Conservation (phyloP, 2,329 filamentous ascomycete species). For the Pseudocercospora ulei region DNA sequence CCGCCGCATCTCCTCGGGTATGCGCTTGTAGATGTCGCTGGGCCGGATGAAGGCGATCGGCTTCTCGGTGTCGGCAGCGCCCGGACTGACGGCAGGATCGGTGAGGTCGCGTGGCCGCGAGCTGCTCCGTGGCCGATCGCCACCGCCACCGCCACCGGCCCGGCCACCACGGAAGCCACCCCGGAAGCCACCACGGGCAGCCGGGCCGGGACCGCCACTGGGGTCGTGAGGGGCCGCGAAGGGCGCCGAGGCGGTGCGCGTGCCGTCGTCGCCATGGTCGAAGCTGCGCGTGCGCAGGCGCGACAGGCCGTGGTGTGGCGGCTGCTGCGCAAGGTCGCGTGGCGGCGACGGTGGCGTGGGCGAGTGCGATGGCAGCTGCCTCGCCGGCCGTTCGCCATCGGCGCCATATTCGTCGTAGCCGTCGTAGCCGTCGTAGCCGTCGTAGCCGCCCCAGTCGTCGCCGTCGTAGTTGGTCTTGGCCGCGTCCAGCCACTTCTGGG, state of each 20-base stretch:
- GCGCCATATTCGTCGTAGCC: conserved; percentile 40
- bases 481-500: conserved; percentile 89
- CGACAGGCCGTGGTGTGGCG: conserved; percentile 31
- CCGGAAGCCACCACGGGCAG: conserved; percentile 8
- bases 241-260: conserved; percentile 17
- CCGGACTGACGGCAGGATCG: conserved; percentile 11
- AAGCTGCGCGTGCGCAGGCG: conserved; percentile 40
- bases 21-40: conserved; percentile 65
- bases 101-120: conserved; percentile 40
- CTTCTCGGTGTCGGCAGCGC: conserved; percentile 39
- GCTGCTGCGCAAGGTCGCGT: not conserved
- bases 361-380: conserved; percentile 16
- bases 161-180: no score
- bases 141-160: conserved; percentile 9
- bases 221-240: conserved; percentile 18
- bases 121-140: conserved; percentile 17
- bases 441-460: conserved; percentile 75
- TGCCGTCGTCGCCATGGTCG: conserved; percentile 45
- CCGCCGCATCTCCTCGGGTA: conserved; percentile 55
- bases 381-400: conserved; percentile 24
- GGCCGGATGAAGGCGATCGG: conserved; percentile 58
- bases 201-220: conserved; percentile 12
- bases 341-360: conserved; percentile 1
- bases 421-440: conserved; percentile 50
- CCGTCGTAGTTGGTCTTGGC: conserved; percentile 80